Conservation (phyloP, 768 basidiomycete genomes). For the Mycena olivaceomarginata region DNA sequence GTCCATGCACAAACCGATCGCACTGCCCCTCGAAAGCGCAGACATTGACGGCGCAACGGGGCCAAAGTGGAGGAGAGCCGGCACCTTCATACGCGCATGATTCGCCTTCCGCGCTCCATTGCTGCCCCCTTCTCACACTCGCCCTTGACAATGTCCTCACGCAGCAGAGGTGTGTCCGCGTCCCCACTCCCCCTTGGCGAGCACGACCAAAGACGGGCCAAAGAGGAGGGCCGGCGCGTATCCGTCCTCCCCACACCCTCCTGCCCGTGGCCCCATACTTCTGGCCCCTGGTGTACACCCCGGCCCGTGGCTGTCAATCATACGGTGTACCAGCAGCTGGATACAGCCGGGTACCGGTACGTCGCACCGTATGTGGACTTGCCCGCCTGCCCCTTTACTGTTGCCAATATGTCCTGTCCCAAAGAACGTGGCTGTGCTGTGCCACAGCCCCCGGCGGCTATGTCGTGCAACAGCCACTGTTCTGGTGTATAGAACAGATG, state of each 20-base stretch:
- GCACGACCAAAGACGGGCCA: constrained; percentile 2
- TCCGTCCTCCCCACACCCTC: not conserved
- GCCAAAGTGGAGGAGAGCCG: not conserved
- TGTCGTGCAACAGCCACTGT: too few relatives aligned
- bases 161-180: not conserved
- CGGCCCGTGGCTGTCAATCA: constrained; percentile 1
- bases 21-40: not conserved
- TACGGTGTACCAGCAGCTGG: not conserved
- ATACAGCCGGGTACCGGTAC: constrained; percentile 1
- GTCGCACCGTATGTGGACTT: not conserved
- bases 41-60: not conserved
- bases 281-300: not conserved
- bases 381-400: not conserved
- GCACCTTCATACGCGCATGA: constrained; percentile 7
- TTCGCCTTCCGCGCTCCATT: not conserved
- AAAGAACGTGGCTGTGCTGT: too few relatives aligned
- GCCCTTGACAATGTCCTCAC: not conserved
- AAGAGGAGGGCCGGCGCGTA: constrained; percentile 1
- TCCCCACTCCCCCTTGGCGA: not conserved
- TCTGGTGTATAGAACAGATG: too few relatives aligned
- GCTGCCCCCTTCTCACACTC: not conserved
- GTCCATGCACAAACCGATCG: not conserved
- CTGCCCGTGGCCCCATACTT: not conserved
- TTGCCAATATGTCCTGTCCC: too few relatives aligned
- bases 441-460: too few relatives aligned